phyloP scores from a whole-genome alignment of 768 basidiomycete genomes.

The Imleria badia region DNA sequence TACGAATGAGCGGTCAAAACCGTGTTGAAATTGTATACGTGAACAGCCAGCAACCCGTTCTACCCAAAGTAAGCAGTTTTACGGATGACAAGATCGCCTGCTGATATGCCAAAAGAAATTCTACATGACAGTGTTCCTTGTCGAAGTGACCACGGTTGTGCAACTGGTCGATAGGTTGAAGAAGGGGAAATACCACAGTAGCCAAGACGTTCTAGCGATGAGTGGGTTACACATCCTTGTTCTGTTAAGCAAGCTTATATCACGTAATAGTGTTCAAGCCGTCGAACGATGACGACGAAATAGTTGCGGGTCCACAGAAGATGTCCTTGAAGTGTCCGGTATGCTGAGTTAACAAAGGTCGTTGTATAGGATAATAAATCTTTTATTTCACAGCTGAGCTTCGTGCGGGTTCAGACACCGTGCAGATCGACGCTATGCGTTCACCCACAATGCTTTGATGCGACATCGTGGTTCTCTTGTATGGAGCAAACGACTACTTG shows the following conservation, averaged over 20 bases:
- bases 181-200: slow-evolving; percentile 62
- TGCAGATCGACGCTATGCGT: slow-evolving; percentile 86
- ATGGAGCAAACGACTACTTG: slow-evolving; percentile 98
- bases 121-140: slow-evolving; percentile 80
- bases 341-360: slow-evolving; percentile 30
- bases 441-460: slow-evolving; percentile 96
- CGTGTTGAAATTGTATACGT: slow-evolving; percentile 88
- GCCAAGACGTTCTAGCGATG: slow-evolving; percentile 60
- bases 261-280: slow-evolving; percentile 52
- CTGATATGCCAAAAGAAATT: slow-evolving; percentile 76
- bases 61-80: slow-evolving; percentile 57
- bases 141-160: slow-evolving; percentile 71
- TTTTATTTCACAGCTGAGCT: slow-evolving; percentile 61
- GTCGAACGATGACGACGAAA: slow-evolving; percentile 81
- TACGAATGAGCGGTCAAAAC: slow-evolving; percentile 49
- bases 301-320: slow-evolving; percentile 84
- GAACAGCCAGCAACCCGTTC: slow-evolving; percentile 77
- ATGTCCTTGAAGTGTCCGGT: slow-evolving; percentile 96
- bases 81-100: not conserved
- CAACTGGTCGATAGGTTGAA: slow-evolving; percentile 69
- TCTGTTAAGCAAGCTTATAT: not conserved
- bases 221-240: slow-evolving; percentile 47
- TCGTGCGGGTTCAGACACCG: slow-evolving; percentile 79
- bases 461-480: slow-evolving; percentile 87
- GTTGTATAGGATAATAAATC: not conserved